Base-by-base conservation (phyloP, 2,329 filamentous ascomycete genomes). In the Aspergillus flavus region DNA sequence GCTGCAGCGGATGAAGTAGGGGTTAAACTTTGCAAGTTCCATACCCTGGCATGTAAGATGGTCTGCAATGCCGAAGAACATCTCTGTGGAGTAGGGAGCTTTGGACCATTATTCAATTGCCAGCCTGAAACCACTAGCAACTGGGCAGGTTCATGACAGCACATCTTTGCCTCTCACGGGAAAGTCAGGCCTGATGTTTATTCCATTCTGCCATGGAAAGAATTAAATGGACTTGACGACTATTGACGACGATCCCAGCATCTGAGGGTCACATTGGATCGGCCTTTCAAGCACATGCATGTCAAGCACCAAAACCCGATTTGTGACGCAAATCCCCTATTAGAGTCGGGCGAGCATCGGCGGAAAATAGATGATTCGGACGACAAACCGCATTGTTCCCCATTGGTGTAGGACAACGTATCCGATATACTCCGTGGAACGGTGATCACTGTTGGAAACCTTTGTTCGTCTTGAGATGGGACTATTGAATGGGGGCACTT, bases 231-330 rank as follows among this genome's bases (percentile, higher is more conserved):
- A 52, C 39, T 28, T 61, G 58, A 61, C 43, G 43, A 64, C 62
- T 61, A 61, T 65, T 61, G 61, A 53, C 16, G 61, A 61, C 43
- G 58, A 65, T 64, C 56, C 39, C 23, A 52, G n/a, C 30, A 58
- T 39, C 26, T 12, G 52, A 23, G 21, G 55, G 63, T 58, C 61
- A 41, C 54, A 34, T 32, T 32, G 32, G 54, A 52, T 48, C 34
- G 54, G n/a, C 28, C 39, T 34, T 50, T 43, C 21, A 55, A 39
- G 50, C 48, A 62, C 41, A 62, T 65, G 41, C 48, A 11, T 16
- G 30, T 36, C 12, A 36, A 36, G 41, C 43, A 16, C 21, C 11
- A 50, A 39, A 32, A 30, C 34, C 26, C 10, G 46, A 53, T 46
- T 46, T 41, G 43, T 59, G 21, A 52, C 52, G 28, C n/a, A 28